These are phyloP conservation scores for Schwanniomyces etchellsii DNA, from an alignment of 1,139 yeast species.

Conservation along the genomic window DNA sequence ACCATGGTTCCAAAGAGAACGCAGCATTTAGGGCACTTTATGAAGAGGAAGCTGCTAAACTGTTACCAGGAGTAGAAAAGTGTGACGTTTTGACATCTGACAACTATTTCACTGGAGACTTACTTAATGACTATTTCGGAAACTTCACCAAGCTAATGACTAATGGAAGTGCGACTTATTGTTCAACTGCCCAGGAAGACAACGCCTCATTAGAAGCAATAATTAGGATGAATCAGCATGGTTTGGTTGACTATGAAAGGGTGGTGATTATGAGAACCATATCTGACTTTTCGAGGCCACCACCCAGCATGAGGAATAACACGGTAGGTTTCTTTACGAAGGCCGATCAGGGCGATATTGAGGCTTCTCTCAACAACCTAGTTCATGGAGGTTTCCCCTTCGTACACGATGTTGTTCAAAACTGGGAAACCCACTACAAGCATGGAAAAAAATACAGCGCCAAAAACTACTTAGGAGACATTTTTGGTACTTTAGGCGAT, in stretches of 20 bases:
- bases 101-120: slow-evolving; percentile 53
- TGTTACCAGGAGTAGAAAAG: slow-evolving; percentile 42
- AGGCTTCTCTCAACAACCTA: slow-evolving; percentile 47
- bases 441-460: slow-evolving; percentile 32
- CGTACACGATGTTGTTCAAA: slow-evolving; percentile 44
- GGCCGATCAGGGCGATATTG: slow-evolving; percentile 47
- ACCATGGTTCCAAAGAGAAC: slow-evolving; percentile 42
- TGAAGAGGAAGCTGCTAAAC: slow-evolving; percentile 43
- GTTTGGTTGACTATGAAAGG: slow-evolving; percentile 53
- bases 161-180: slow-evolving; percentile 55
- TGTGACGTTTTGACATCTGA: slow-evolving; percentile 63
- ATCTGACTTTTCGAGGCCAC: slow-evolving; percentile 58
- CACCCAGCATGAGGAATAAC: slow-evolving; percentile 36
- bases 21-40: slow-evolving; percentile 43
- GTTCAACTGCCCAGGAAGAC: slow-evolving; percentile 66
- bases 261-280: slow-evolving; percentile 59
- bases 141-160: slow-evolving; percentile 46
- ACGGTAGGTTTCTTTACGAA: slow-evolving; percentile 48
- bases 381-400: slow-evolving; percentile 52
- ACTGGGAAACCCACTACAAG: slow-evolving; percentile 47
- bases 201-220: slow-evolving; percentile 61
- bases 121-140: slow-evolving; percentile 45
- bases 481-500: slow-evolving; percentile 47
- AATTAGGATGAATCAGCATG: slow-evolving; percentile 48
- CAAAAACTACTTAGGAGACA: slow-evolving; percentile 56